Percentiles rank a stretch among this genome's conserved stretches.
Evolutionary conservation across 805 yeast species (phyloP).

Genomic region (Tetrapisispora arboricola): DNA sequence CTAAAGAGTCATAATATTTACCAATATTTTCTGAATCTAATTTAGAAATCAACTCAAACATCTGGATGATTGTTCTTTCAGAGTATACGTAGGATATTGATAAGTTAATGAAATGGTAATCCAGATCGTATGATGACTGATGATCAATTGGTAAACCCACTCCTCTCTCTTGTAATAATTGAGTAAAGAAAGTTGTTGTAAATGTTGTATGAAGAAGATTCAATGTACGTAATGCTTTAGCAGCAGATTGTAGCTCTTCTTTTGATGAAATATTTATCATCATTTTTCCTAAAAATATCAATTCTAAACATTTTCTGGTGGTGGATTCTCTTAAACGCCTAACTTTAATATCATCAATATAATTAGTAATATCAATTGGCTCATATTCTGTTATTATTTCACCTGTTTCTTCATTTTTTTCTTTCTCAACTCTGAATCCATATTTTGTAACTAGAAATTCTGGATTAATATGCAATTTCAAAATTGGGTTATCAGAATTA

Average conservation of each 20-base stretch:
- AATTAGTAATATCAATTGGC: slow-evolving; percentile 40
- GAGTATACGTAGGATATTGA: slow-evolving; percentile 41
- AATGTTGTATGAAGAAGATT: slow-evolving; percentile 18
- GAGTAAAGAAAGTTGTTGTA: slow-evolving; percentile 23
- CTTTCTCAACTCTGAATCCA: slow-evolving; percentile 31
- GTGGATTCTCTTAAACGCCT: slow-evolving; percentile 37
- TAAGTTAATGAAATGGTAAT: slow-evolving; percentile 34
- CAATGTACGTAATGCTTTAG: slow-evolving; percentile 22
- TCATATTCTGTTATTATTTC: slow-evolving; percentile 25
- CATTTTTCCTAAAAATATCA: slow-evolving; percentile 36
- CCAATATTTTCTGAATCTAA: slow-evolving; percentile 40
- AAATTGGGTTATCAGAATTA: slow-evolving; percentile 37
- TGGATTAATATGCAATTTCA: slow-evolving; percentile 51
- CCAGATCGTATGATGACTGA: slow-evolving; percentile 14
- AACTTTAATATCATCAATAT: slow-evolving; percentile 25
- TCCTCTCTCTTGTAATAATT: slow-evolving; percentile 26
- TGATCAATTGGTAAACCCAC: slow-evolving; percentile 2
- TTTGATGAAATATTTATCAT: slow-evolving; percentile 14
- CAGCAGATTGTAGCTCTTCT: slow-evolving; percentile 5
- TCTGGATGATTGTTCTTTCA: slow-evolving; percentile 38
- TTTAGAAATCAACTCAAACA: slow-evolving; percentile 34
- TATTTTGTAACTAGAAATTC: slow-evolving; percentile 39
- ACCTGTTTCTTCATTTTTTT: slow-evolving; percentile 19
- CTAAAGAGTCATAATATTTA: slow-evolving; percentile 48
- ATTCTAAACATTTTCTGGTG: slow-evolving; percentile 44